These are phyloP conservation scores for Umbelopsis sp. DNA, from an alignment of 192 early-diverging fungal genomes.

Conservation along the genomic window DNA sequence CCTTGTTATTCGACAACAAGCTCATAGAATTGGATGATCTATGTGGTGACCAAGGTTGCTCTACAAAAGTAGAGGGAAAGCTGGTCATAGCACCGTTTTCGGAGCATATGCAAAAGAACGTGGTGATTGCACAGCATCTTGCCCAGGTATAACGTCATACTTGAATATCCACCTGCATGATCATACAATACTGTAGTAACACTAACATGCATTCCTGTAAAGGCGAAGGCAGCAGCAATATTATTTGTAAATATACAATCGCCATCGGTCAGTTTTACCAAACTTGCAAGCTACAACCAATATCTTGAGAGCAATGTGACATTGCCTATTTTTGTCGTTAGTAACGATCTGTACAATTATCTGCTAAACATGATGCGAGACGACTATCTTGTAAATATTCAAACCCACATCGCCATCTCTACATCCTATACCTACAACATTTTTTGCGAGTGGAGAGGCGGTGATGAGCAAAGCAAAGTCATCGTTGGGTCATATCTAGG, in stretches of 20 bases:
- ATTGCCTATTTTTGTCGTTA: slow-evolving; percentile 46
- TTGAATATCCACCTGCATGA: not conserved
- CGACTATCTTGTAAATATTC: slow-evolving; percentile 33
- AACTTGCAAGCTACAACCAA: slow-evolving; percentile 7
- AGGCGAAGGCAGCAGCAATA: slow-evolving; percentile 2
- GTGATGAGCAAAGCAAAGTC: slow-evolving; percentile 49
- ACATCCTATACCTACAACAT: slow-evolving; percentile 66
- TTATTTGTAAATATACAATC: not conserved
- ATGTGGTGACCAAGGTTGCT: not conserved
- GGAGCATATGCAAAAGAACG: slow-evolving; percentile 1
- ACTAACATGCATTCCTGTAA: not conserved
- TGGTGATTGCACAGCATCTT: slow-evolving; percentile 5
- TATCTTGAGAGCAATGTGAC: slow-evolving; percentile 39
- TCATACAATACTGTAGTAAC: not conserved
- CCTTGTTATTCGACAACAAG: slow-evolving; percentile 8
- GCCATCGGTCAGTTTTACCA: not conserved
- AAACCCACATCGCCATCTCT: slow-evolving; percentile 50
- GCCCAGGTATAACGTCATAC: not conserved
- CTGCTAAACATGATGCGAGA: slow-evolving; percentile 1
- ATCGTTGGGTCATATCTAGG: slow-evolving; percentile 62
- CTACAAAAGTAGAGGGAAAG: not conserved
- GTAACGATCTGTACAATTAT: slow-evolving; percentile 37
- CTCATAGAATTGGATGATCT: slow-evolving; percentile 5
- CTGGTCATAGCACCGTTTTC: not conserved
- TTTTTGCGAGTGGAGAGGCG: slow-evolving; percentile 53